These are phyloP conservation scores for Aspergillus asperescens DNA, from an alignment of 495 filamentous ascomycete genomes.

Conservation along the genomic window DNA sequence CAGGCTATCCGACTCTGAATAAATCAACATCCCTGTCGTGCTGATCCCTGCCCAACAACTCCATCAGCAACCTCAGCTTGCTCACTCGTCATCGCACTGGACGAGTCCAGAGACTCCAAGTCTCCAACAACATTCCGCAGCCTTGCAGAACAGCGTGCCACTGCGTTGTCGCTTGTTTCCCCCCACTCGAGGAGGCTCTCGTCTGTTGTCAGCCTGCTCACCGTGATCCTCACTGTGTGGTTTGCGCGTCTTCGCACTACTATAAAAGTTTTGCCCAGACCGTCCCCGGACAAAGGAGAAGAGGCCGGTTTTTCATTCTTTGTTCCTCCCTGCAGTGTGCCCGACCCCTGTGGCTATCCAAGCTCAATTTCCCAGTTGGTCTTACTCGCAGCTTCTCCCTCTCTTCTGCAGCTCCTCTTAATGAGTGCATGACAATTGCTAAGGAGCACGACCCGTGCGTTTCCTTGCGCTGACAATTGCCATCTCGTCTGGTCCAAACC, in stretches of 20 bases:
- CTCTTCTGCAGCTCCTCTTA: neutral
- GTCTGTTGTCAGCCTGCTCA: no score
- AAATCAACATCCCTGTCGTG: no score
- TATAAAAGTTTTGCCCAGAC: neutral
- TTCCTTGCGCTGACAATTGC: neutral
- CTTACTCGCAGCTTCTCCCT: neutral
- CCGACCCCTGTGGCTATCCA: no score
- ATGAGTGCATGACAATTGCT: neutral
- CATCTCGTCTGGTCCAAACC: neutral
- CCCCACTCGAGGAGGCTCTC: neutral
- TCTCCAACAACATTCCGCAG: no score
- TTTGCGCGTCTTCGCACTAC: neutral
- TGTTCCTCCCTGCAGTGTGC: neutral
- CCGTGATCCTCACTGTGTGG: no score
- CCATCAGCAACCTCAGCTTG: no score
- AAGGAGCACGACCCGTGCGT: neutral
- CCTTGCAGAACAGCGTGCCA: neutral
- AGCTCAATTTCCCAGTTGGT: neutral
- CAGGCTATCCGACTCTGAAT: no score
- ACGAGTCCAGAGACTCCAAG: no score
- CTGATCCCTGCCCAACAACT: no score
- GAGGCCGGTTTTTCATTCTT: neutral
- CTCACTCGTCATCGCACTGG: no score
- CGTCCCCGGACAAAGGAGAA: neutral
- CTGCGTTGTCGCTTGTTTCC: no score